phyloP scores from a whole-genome alignment of 768 basidiomycete species.

The Basidioascus undulatus region DNA sequence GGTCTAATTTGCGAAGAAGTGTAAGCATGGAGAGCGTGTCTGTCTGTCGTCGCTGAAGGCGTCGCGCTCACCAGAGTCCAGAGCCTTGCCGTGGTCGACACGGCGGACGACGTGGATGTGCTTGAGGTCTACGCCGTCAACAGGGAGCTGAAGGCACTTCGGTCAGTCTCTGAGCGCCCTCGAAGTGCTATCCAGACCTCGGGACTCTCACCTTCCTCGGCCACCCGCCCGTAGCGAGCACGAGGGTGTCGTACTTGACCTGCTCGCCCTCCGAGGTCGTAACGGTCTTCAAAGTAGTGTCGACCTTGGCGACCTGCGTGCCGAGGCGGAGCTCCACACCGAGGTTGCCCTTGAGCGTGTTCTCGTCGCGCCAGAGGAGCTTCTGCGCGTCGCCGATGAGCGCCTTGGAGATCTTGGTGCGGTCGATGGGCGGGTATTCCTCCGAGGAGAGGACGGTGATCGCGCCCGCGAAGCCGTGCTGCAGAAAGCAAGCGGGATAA shows the following conservation, averaged over 20 bases:
- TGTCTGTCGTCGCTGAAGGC: too few species aligned
- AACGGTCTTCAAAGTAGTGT: slow-evolving; percentile 37
- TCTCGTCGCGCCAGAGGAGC: slow-evolving; percentile 42
- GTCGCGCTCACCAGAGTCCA: too few species aligned
- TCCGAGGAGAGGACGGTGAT: slow-evolving; percentile 66
- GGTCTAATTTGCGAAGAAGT: background rate
- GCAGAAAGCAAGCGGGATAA: background rate
- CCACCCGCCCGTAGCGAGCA: slow-evolving; percentile 51
- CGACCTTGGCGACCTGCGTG: slow-evolving; percentile 40
- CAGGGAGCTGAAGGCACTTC: slow-evolving; percentile 44
- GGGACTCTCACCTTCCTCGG: slow-evolving; percentile 26
- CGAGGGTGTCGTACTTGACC: slow-evolving; percentile 44
- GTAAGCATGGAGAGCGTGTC: too few species aligned
- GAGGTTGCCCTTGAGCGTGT: slow-evolving; percentile 53
- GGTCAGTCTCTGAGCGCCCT: too few species aligned
- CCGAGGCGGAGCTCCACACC: slow-evolving; percentile 39
- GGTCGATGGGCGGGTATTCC: slow-evolving; percentile 55
- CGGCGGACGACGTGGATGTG: slow-evolving; percentile 56
- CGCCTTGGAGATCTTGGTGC: slow-evolving; percentile 73
- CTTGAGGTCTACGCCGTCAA: slow-evolving; percentile 45
- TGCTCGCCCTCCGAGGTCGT: slow-evolving; percentile 36
- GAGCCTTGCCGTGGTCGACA: slow-evolving; percentile 37
- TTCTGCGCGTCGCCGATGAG: slow-evolving; percentile 56
- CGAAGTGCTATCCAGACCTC: background rate
- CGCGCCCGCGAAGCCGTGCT: slow-evolving; percentile 54